Evolutionary conservation across 2,329 filamentous ascomycete genomes (phyloP), one percentile per base, ranked within the genome.

Genomic region (Teratosphaeria destructans): DNA sequence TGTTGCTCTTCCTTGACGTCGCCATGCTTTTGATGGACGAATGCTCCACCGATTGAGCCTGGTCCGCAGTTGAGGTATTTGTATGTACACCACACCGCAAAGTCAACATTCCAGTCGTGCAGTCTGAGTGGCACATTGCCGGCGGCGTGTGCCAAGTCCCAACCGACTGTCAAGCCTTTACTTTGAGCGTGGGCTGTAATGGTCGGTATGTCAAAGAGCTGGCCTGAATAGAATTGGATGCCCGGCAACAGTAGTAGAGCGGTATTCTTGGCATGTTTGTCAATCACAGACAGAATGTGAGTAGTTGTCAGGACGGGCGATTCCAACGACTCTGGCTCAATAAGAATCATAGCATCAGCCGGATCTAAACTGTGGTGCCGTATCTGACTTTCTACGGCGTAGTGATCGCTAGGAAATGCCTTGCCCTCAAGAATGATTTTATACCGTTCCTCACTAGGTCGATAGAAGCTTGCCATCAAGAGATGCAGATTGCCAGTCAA

Each of bases 71-170:
- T 95, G 72, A 95, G 82, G 76, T 96, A 96, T 76, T 96, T 96
- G 80, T 96, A 96, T 19, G 87, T 92, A 74, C 91, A 96, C 91
- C 91, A 96, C 58, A 83, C 89, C 16, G 92, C 91, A 68, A 95
- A 95, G 72, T 96, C 91, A 37, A 95, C 90, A 65, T 88, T 82
- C 91, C 91, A 96, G 67, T 93, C 89, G 73, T 95, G 90, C 23
- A 96, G 79, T 60, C 79, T 75, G 19, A 96, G 75, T 49, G 88
- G 85, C 1, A 95, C 88, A 69, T 96, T 96, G 35, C 91, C 91
- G 26, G 83, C 88, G 0, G 90, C 89, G 72, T 95, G 90, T 0
- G 91, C 91, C 29, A 94, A 84, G 71, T 95, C 91, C 90, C 90
- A 96, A 29, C 90, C 90, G 4, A 94, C 85, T 1, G 85, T 73